These are phyloP conservation scores for Tuber calosporum DNA, from an alignment of 495 filamentous ascomycete genomes.

Conservation along the genomic window DNA sequence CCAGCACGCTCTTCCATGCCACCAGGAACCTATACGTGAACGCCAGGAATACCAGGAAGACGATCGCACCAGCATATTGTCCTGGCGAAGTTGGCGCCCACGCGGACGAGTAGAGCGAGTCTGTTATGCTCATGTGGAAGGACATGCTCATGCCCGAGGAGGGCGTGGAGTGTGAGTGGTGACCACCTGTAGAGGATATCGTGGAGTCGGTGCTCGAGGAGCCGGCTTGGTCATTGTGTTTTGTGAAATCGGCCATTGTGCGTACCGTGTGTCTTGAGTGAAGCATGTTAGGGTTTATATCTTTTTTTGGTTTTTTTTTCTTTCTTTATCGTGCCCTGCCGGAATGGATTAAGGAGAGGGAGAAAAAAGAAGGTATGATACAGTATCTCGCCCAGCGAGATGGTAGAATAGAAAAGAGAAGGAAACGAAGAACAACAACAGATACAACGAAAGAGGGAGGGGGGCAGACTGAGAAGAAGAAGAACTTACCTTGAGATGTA, in stretches of 20 bases:
- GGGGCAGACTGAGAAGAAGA: neutral
- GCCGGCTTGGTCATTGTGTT: slow-evolving; percentile 8
- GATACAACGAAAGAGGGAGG: slow-evolving; percentile 11
- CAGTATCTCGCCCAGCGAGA: slow-evolving; percentile 15
- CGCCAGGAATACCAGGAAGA: slow-evolving; percentile 45
- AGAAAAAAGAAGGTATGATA: neutral
- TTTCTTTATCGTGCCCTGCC: neutral
- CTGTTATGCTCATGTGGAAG: slow-evolving; percentile 60
- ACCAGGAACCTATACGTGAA: slow-evolving; percentile 60
- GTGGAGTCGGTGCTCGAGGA: slow-evolving; percentile 11
- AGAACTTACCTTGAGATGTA: neutral
- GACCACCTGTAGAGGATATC: slow-evolving; percentile 9
- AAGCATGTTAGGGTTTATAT: slow-evolving; percentile 10
- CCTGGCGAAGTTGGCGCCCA: slow-evolving; percentile 67
- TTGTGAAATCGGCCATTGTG: slow-evolving; percentile 37
- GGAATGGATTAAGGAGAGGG: neutral
- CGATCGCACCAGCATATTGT: slow-evolving; percentile 56
- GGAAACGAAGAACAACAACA: slow-evolving; percentile 13
- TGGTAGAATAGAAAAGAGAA: neutral
- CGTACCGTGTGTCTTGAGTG: slow-evolving; percentile 12
- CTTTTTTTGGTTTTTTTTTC: slow-evolving; percentile 3
- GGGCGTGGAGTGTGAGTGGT: slow-evolving; percentile 16
- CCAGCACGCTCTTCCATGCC: slow-evolving; percentile 56
- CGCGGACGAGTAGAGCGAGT: slow-evolving; percentile 62
- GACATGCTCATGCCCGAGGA: slow-evolving; percentile 46